Base-by-base conservation (phyloP, 176 grass and related monocot genomes). In the Oropetium thomaeum region DNA sequence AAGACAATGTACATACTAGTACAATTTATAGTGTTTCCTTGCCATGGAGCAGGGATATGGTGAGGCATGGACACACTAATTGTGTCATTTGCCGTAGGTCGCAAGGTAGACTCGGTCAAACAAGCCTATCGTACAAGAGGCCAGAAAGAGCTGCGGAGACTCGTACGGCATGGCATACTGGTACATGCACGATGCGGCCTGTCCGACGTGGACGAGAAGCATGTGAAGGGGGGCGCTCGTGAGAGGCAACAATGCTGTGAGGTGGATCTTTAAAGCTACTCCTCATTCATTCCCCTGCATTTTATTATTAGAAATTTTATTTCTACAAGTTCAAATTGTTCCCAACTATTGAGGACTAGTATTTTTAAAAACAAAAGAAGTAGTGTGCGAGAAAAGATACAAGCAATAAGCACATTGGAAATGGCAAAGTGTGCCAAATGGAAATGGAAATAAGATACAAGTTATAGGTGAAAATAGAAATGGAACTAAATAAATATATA, bases 201-300 rank as follows among this genome's bases (percentile, higher is more conserved):
- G 32, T 74, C 86, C 34, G 62, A 88, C 86, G 80, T 88, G 80
- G 75, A 88, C 70, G 75, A 67, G 87, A 71, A 89, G 82, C 87
- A 78, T 85, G 83, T 83, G 80, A 93, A 69, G 65, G 28, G 78
- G 78, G 19, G 55, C 77, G 57, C 90, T 81, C 89, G 90, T 93
- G 90, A 93, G 73, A 75, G 55, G 63, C 55, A 87, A 87, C 69
- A 93, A 93, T 93, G 87, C 81, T 84, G 87, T 62, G 90, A 93
- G 87, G 90, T 89, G 90, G 81, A 75, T 79, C 77, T 84, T 86
- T 83, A 92, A 81, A 65, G 57, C 51, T 42, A n/a, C n/a, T n/a
- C n/a, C 39, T 62, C 79, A 79, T 79, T 84, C 40, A 69, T 62
- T 10, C 43, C 26, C 33, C 64, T 54, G 69, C 64, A 43, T 39